A percentile compares a stretch with the other conserved stretches of the same genome.
Conservation (phyloP, 2,329 filamentous ascomycete species). For the Hymenoscyphus infarciens region DNA sequence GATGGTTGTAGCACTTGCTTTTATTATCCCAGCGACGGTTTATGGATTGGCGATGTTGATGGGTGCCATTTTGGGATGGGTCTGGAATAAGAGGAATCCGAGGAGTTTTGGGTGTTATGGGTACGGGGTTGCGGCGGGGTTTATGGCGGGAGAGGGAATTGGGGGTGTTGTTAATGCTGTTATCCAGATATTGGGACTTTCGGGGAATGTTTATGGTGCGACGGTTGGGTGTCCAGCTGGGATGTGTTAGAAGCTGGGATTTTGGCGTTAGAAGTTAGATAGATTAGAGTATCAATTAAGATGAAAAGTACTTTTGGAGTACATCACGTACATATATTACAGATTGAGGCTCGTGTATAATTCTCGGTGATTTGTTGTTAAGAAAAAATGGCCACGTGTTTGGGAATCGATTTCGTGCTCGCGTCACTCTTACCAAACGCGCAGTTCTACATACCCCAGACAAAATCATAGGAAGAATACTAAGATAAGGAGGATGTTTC, state of each 20-base stretch:
- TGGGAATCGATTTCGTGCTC: no score
- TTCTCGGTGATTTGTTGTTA: no score
- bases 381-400: no score
- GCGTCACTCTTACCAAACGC: no score
- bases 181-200: conserved; percentile 36
- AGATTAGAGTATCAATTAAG: no score
- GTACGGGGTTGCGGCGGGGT: conserved; percentile 56
- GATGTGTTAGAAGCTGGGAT: background rate
- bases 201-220: conserved; percentile 36
- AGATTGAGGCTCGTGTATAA: no score
- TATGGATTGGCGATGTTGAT: conserved; percentile 58
- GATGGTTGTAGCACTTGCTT: conserved; percentile 57
- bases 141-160: conserved; percentile 62
- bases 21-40: conserved; percentile 53
- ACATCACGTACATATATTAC: no score
- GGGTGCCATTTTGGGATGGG: conserved; percentile 48
- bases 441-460: no score
- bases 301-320: no score
- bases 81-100: conserved; percentile 53
- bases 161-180: conserved; percentile 59
- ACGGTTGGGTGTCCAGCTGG: conserved; percentile 34
- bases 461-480: no score
- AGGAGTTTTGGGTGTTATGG: conserved; percentile 54
- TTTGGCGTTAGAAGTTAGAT: background rate
- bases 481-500: no score